Conservation (phyloP, 345 rosid genomes). For the Euphorbia tirucalli region DNA sequence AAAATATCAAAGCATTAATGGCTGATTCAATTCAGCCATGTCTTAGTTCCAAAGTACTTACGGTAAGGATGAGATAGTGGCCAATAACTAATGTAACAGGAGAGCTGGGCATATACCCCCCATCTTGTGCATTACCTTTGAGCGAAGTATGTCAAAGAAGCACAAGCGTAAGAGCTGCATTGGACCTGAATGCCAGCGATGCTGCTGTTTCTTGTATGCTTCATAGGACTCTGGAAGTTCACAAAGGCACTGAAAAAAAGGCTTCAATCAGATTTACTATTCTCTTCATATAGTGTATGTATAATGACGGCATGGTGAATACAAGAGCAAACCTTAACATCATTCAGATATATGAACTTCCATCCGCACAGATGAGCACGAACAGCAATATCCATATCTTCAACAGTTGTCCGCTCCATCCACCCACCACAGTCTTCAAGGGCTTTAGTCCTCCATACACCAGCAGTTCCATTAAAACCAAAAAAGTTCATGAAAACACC, state of each 20-base stretch:
- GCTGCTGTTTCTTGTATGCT: constrained; percentile 92
- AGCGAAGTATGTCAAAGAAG: constrained; percentile 61
- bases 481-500: constrained; percentile 79
- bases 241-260: constrained; percentile 66
- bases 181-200: constrained; percentile 99
- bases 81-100: neutral
- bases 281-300: neutral
- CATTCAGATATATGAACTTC: constrained; percentile 84
- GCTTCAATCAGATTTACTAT: neutral
- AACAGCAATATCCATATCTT: constrained; percentile 93
- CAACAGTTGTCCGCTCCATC: constrained; percentile 88
- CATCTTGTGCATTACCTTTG: constrained; percentile 50
- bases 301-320: constrained; percentile 4
- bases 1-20: neutral
- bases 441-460: constrained; percentile 91
- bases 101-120: neutral
- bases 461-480: constrained; percentile 94
- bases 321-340: constrained; percentile 56
- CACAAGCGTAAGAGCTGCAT: constrained; percentile 89
- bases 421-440: constrained; percentile 95
- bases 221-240: constrained; percentile 96
- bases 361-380: constrained; percentile 95
- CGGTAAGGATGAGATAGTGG: neutral
- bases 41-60: neutral
- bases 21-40: neutral